Percentiles rank a stretch among this genome's conserved stretches.
Conservation (phyloP, 805 yeast species). For the Schwanniomyces pseudopolymorphus region DNA sequence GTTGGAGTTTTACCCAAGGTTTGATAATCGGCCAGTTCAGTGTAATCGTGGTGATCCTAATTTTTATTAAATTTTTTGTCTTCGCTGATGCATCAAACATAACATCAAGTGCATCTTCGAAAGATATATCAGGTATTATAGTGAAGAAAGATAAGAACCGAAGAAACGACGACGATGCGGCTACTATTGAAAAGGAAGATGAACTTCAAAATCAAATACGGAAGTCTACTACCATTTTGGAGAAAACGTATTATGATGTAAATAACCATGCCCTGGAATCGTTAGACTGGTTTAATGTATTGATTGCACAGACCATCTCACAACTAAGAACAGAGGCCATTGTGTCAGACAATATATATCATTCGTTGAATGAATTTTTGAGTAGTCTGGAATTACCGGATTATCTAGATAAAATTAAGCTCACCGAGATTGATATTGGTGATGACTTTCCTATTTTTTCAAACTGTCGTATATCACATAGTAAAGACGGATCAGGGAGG, state of each 20-base stretch:
- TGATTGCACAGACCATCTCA: constrained; percentile 85
- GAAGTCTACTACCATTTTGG: constrained; percentile 55
- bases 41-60: constrained; percentile 59
- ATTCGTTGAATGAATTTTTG: constrained; percentile 69
- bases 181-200: constrained; percentile 14
- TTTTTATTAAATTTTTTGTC: constrained; percentile 73
- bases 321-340: constrained; percentile 90
- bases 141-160: constrained; percentile 28
- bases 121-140: constrained; percentile 32
- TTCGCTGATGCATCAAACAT: constrained; percentile 64
- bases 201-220: constrained; percentile 11
- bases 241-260: constrained; percentile 91
- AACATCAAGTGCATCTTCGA: constrained; percentile 16
- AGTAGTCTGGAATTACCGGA: constrained; percentile 68
- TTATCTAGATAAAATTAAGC: constrained; percentile 71
- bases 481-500: constrained; percentile 51
- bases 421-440: constrained; percentile 90
- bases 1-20: constrained; percentile 79
- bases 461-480: constrained; percentile 78
- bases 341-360: constrained; percentile 78
- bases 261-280: constrained; percentile 86
- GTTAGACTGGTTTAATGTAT: constrained; percentile 94
- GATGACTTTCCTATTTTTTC: constrained; percentile 94
- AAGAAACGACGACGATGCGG: constrained; percentile 10
- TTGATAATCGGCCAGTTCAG: constrained; percentile 71